These are phyloP conservation scores for Toxicodendron radicans DNA, from an alignment of 345 rosid genomes.

Conservation along the genomic window DNA sequence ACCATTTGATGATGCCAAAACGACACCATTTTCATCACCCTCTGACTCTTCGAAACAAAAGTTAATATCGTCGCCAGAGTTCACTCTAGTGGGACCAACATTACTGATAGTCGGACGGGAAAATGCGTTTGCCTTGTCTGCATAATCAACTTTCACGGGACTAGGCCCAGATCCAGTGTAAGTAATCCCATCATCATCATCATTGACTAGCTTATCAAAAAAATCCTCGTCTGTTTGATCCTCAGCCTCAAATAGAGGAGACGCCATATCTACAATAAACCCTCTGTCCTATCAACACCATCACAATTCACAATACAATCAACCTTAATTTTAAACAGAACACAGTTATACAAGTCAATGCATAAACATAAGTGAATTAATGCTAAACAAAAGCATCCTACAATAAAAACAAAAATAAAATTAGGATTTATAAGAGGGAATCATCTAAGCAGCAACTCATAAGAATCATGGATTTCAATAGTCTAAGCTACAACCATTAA, in stretches of 20 bases:
- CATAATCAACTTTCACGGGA: background rate
- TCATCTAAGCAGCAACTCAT: background rate
- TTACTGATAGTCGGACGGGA: conserved; percentile 5
- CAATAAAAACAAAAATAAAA: background rate
- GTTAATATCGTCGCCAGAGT: background rate
- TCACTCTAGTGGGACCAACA: background rate
- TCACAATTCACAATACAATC: background rate
- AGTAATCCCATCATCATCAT: conserved; percentile 30
- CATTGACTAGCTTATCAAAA: conserved; percentile 87
- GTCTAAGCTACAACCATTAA: background rate
- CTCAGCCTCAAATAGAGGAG: conserved; percentile 73
- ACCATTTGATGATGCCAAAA: background rate
- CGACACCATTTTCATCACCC: background rate
- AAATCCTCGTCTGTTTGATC: conserved; percentile 97
- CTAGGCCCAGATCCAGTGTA: background rate
- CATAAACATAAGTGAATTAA: background rate
- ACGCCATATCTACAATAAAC: conserved; percentile 50
- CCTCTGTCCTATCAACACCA: conserved; percentile 9
- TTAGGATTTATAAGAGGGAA: background rate
- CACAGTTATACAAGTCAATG: background rate
- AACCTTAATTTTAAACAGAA: background rate
- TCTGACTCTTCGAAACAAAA: background rate
- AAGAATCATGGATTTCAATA: background rate
- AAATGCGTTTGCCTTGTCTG: background rate
- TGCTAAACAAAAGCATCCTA: background rate